Evolutionary conservation across 139 green algal species (phyloP).

Genomic region (Haematococcus lacustris): DNA sequence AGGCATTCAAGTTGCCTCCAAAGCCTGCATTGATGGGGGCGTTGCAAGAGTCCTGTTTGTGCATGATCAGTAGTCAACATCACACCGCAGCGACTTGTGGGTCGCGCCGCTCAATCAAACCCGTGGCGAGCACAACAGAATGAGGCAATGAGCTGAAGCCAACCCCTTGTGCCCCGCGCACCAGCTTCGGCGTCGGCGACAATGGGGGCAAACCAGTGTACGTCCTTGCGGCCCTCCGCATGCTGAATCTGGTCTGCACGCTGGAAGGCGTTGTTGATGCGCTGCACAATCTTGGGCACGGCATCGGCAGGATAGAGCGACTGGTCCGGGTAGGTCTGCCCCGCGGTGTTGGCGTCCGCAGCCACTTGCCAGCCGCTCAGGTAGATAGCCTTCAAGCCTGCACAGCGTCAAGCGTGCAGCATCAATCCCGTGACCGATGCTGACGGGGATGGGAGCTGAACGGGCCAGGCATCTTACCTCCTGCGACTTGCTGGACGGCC

Average conservation of each 20-base stretch:
- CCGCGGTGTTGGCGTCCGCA: conserved; percentile 61
- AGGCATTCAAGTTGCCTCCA: conserved; percentile 79
- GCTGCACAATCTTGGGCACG: conserved; percentile 37
- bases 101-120: too few relatives aligned
- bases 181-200: conserved; percentile 62
- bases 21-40: conserved; percentile 81
- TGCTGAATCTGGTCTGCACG: conserved; percentile 74
- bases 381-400: conserved; percentile 86
- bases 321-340: conserved; percentile 79
- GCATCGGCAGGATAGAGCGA: conserved; percentile 6
- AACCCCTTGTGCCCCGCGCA: too few relatives aligned
- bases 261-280: conserved; percentile 68
- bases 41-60: conserved; percentile 49
- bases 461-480: background rate
- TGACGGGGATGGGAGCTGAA: too few relatives aligned
- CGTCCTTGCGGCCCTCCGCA: conserved; percentile 42
- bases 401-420: background rate
- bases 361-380: conserved; percentile 84
- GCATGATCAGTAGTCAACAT: too few relatives aligned
- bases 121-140: too few relatives aligned
- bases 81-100: too few relatives aligned
- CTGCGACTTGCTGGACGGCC: conserved; percentile 38
- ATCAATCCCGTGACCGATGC: background rate
- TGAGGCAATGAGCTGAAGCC: too few relatives aligned
- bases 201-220: conserved; percentile 74